These are phyloP conservation scores for Geum urbanum DNA, from an alignment of 306 rosid species.

Conservation along the genomic window DNA sequence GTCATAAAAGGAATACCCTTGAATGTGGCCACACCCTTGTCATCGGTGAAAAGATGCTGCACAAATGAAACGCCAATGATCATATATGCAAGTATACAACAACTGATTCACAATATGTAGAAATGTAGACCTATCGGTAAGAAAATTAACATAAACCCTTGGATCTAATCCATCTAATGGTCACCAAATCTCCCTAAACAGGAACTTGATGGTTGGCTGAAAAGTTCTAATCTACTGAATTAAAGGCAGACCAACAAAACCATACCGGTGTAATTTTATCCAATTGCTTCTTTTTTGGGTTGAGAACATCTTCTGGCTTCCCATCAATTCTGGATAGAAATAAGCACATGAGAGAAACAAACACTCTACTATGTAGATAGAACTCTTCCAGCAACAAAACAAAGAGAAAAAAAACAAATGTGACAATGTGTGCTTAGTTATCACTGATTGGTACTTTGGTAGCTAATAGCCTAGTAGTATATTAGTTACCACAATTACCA, in stretches of 20 bases:
- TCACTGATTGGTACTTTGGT: background rate
- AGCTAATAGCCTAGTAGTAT: background rate
- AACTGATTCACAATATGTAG: background rate
- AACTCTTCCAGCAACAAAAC: background rate
- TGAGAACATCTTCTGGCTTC: constrained; percentile 94
- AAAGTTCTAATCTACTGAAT: background rate
- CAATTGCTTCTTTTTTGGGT: constrained; percentile 96
- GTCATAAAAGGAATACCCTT: constrained; percentile 93
- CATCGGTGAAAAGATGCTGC: constrained; percentile 93
- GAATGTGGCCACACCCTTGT: constrained; percentile 76
- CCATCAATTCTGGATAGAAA: constrained; percentile 68
- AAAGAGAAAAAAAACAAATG: too few relatives aligned
- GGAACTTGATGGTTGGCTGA: background rate
- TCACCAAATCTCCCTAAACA: too few relatives aligned
- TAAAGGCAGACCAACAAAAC: background rate
- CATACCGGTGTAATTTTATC: constrained; percentile 93
- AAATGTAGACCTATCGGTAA: background rate
- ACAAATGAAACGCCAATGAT: constrained; percentile 28
- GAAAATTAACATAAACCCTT: background rate
- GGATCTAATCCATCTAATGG: too few relatives aligned
- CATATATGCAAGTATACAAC: background rate
- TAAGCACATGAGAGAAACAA: constrained; percentile 16
- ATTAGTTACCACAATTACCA: background rate
- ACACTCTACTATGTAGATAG: background rate
- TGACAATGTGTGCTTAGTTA: too few relatives aligned